phyloP scores from a whole-genome alignment of 805 yeast genomes.

The Candida coleopterorum region DNA sequence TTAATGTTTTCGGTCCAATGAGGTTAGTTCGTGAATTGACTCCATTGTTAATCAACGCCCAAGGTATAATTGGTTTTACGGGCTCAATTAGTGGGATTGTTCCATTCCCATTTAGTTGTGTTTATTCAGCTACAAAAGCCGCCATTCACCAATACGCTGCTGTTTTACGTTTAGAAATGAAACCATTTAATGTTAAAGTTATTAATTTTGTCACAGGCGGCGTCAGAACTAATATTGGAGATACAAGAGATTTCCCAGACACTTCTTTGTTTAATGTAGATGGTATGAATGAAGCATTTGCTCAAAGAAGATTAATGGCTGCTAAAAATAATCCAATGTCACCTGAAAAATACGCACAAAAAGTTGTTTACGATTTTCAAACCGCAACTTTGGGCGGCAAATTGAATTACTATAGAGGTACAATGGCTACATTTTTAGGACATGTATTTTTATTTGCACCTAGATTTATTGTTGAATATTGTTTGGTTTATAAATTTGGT shows the following conservation, averaged over 20 bases:
- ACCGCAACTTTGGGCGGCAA: constrained; percentile 25
- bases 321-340: constrained; percentile 53
- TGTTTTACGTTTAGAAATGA: constrained; percentile 59
- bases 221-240: constrained; percentile 66
- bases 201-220: constrained; percentile 73
- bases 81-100: constrained; percentile 65
- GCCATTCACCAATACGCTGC: constrained; percentile 72
- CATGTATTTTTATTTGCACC: constrained; percentile 39
- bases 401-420: constrained; percentile 57
- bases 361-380: constrained; percentile 49
- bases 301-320: constrained; percentile 55
- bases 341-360: constrained; percentile 52
- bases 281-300: constrained; percentile 47
- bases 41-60: constrained; percentile 52
- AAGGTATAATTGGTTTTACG: constrained; percentile 69
- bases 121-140: constrained; percentile 67
- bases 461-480: constrained; percentile 40
- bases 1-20: constrained; percentile 68
- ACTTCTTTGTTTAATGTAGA: constrained; percentile 49
- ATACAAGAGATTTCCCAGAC: constrained; percentile 54
- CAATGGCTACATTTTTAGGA: constrained; percentile 34
- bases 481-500: constrained; percentile 32
- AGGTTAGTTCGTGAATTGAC: constrained; percentile 56
- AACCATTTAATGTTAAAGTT: constrained; percentile 68
- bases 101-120: constrained; percentile 67